Base-by-base conservation (phyloP, 2,329 filamentous ascomycete genomes). In the Fusarium illudens region DNA sequence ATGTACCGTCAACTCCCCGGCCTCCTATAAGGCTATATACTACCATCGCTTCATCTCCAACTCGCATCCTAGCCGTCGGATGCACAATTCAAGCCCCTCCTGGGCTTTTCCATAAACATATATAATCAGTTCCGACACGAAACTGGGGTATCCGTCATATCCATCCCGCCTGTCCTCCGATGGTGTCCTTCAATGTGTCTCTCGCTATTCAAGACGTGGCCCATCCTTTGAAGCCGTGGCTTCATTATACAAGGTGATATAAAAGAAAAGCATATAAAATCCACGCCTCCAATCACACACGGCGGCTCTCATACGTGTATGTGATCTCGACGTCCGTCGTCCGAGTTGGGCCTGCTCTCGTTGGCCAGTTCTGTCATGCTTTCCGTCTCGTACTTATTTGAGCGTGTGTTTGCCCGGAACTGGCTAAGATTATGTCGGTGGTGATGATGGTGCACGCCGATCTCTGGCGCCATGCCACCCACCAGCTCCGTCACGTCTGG, bases 341-440 rank as follows among this genome's bases (percentile, higher is more conserved):
- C 77, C 2, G 80, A 81, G 37, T 67, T 74, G 1, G 79, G 76
- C 20, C 79, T 73, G 48, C 75, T 78, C 50, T 68, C 66, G 42
- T 77, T 77, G 4, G 84, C 81, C 22, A 87, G 74, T 67, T 85
- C 84, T 13, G 82, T 84, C 75, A 84, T 84, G 71, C 84, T 86
- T 65, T 86, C 84, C 50, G 77, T 84, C 64, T 84, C 84, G 55
- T 80, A 80, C 67, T 81, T 75, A 15, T 64, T 73, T 55, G 75
- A 75, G 32, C 68, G 75, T 12, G 70, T 69, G 17, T 70, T 46
- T 6, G 77, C 71, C 44, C 76, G 77, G 68, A 82, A 82, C 9
- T 75, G 67, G 42, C 75, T 65, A 25, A 64, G 44, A 63, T 67
- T 68, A 54, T 68, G 67, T 55, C 71, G 66, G 22, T 67, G 71